Evolutionary conservation across 805 yeast genomes (phyloP).

Genomic region (Candida stauntonica): DNA sequence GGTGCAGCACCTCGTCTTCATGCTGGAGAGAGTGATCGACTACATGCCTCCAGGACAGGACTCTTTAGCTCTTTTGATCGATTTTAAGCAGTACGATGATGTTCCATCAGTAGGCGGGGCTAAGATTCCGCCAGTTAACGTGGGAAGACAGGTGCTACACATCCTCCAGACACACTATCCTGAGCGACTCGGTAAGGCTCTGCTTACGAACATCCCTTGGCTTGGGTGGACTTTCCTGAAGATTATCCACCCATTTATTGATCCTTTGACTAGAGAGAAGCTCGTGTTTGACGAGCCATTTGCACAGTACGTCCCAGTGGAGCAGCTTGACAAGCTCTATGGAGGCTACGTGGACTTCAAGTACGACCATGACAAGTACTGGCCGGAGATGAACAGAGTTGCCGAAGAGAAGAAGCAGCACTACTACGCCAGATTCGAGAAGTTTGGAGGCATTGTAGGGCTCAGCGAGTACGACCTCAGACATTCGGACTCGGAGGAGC

Average conservation of each 20-base stretch:
- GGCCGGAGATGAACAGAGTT: constrained; percentile 64
- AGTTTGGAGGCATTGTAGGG: constrained; percentile 71
- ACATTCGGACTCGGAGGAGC: constrained; percentile 27
- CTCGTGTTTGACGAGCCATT: constrained; percentile 89
- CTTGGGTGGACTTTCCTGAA: constrained; percentile 89
- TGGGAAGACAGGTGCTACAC: constrained; percentile 87
- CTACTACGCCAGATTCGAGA: constrained; percentile 64
- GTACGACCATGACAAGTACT: constrained; percentile 75
- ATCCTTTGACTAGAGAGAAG: constrained; percentile 91
- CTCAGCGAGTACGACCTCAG: constrained; percentile 80
- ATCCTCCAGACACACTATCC: constrained; percentile 97
- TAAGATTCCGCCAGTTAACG: constrained; percentile 83
- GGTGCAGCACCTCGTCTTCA: constrained; percentile 91
- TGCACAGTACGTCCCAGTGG: constrained; percentile 71
- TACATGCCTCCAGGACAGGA: constrained; percentile 97
- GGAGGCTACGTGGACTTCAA: constrained; percentile 85
- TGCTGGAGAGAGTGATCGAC: constrained; percentile 89
- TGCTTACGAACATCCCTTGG: constrained; percentile 90
- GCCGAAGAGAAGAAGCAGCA: constrained; percentile 54
- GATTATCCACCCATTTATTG: constrained; percentile 92
- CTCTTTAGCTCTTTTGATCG: constrained; percentile 84
- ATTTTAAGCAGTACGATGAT: constrained; percentile 71
- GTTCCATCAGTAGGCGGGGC: constrained; percentile 39
- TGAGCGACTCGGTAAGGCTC: constrained; percentile 90
- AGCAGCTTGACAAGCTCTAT: constrained; percentile 77